Conservation (phyloP, 768 basidiomycete genomes). For the Naganishia onofrii region DNA sequence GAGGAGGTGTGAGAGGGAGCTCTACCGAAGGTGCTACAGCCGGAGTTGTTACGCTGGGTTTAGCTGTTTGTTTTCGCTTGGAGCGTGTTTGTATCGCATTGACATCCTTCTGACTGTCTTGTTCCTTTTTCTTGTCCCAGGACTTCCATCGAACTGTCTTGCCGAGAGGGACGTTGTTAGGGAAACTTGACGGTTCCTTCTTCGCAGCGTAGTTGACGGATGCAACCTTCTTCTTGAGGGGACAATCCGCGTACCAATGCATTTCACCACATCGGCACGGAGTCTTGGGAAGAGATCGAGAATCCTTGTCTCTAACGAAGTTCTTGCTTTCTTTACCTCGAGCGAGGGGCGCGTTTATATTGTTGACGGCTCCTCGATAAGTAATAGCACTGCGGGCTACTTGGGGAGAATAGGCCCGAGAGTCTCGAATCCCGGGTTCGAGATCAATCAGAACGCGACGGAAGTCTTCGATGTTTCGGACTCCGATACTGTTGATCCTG, state of each 20-base stretch:
- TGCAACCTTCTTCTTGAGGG: background rate
- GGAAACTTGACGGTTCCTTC: background rate
- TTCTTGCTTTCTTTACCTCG: background rate
- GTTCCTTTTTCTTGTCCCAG: background rate
- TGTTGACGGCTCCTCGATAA: background rate
- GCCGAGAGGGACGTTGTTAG: background rate
- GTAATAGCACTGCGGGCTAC: background rate
- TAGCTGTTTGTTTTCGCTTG: no score
- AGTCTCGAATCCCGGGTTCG: slow-evolving; percentile 11
- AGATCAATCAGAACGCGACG: slow-evolving; percentile 19
- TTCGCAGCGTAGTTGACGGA: background rate
- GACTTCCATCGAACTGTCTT: background rate
- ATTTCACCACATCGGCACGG: background rate
- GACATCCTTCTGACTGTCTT: background rate
- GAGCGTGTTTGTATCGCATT: no score
- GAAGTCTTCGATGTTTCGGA: slow-evolving; percentile 15
- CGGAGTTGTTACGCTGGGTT: no score
- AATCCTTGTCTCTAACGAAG: background rate
- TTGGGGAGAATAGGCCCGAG: background rate
- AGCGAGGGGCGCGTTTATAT: background rate
- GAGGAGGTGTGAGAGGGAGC: no score
- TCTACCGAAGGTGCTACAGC: no score
- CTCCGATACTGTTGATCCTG: background rate
- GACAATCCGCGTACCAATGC: slow-evolving; percentile 2
- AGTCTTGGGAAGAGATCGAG: background rate